Evolutionary conservation across 2,329 filamentous ascomycete genomes (phyloP), one percentile per base, ranked within the genome.

Genomic region (Diaporthe helianthi): DNA sequence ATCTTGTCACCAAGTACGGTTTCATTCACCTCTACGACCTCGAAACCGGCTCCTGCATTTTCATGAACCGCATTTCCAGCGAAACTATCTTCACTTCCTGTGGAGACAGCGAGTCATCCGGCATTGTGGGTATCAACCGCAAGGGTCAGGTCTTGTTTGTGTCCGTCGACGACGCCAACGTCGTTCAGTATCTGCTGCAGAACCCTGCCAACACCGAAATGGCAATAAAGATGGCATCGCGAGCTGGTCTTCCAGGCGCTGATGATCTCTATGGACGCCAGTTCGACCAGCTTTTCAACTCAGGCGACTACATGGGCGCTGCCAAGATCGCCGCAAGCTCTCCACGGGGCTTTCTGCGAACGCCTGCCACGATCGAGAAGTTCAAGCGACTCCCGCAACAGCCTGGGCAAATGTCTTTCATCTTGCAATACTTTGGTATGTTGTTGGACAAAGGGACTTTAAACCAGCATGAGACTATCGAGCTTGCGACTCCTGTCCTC

Each of bases 31-130:
- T 99, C 29, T 98, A 99, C 83, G 97, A 99, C 78, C 89, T 99
- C 69, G 97, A 99, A 84, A 96, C 93, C 9, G 97, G 93, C 69
- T 92, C 92, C 15, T 97, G 93, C 79, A 96, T 99, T 79, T 99
- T 98, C 88, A 97, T 99, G 94, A 99, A 99, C 86, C 92, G 97
- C 76, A 99, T 99, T 77, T 99, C 96, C 41, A 97, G 94, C 84
- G 96, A 99, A 79, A 99, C 96, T 31, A 98, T 99, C 79, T 99
- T 99, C 84, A 97, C 95, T 31, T 98, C 94, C 24, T 92, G 93
- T 55, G 84, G 90, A 44, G 96, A 99, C 79, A 87, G 88, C 67
- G 90, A 94, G 26, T 97, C 93, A 22, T 89, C 91, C 54, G 97
- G 97, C 75, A 92, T 99, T 72, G 88, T 99, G 65, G 94, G 93